These are phyloP conservation scores for Calonectria hawksworthii DNA, from an alignment of 2,329 filamentous ascomycete genomes.

Conservation along the genomic window DNA sequence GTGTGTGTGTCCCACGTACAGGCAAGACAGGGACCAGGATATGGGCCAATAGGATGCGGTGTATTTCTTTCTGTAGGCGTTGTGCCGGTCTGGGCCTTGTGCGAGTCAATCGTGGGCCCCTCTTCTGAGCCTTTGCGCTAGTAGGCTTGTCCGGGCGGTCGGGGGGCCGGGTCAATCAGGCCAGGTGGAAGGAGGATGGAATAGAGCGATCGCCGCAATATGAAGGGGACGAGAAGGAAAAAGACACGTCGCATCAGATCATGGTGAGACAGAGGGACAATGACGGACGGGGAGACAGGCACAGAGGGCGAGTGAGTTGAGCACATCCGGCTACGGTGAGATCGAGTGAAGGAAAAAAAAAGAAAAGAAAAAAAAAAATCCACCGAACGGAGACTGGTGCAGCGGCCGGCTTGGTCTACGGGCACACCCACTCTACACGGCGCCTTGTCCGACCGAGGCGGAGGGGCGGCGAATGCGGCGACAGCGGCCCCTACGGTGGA, in stretches of 20 bases:
- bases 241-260: neutral
- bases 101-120: conserved; percentile 19
- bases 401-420: conserved; percentile 1
- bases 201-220: neutral
- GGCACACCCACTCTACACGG: conserved; percentile 20
- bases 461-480: conserved; percentile 25
- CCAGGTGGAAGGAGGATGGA: neutral
- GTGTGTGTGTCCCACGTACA: neutral
- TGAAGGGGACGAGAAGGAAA: neutral
- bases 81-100: conserved; percentile 20
- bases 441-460: conserved; percentile 16
- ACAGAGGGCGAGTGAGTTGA: neutral
- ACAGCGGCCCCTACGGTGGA: neutral
- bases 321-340: neutral
- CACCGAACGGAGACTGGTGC: neutral
- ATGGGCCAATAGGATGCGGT: conserved; percentile 34
- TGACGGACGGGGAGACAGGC: neutral
- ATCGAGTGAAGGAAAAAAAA: neutral
- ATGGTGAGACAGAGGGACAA: neutral
- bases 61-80: conserved; percentile 38
- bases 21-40: neutral
- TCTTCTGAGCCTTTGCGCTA: conserved; percentile 19
- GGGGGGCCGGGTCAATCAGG: conserved; percentile 14
- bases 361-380: neutral
- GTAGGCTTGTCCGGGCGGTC: conserved; percentile 10